phyloP scores from a whole-genome alignment of 768 basidiomycete genomes.

The Lactifluus volemus region DNA sequence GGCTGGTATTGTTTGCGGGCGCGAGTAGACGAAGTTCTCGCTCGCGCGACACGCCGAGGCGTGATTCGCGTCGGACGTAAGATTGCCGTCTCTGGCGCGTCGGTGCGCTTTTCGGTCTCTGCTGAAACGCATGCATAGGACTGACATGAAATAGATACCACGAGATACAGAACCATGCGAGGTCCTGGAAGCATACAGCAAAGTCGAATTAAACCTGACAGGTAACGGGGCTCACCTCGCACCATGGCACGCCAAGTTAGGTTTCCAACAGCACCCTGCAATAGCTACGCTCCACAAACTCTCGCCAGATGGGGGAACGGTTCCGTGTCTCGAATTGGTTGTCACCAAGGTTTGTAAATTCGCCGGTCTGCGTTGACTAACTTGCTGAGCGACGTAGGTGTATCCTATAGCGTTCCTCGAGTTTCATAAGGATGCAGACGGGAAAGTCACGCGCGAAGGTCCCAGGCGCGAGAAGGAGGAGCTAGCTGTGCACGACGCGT shows the following conservation, averaged over 20 bases:
- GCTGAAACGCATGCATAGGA: slow-evolving; percentile 42
- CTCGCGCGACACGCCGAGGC: slow-evolving; percentile 57
- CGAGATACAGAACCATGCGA: slow-evolving; percentile 63
- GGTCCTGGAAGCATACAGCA: slow-evolving; percentile 70
- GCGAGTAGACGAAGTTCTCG: slow-evolving; percentile 62
- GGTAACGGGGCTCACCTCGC: slow-evolving; percentile 86
- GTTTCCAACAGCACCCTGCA: slow-evolving; percentile 58
- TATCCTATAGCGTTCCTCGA: slow-evolving; percentile 80
- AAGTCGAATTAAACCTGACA: slow-evolving; percentile 52
- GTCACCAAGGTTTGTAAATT: slow-evolving; percentile 44
- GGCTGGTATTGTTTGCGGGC: slow-evolving; percentile 92
- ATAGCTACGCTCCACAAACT: slow-evolving; percentile 74
- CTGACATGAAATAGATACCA: slow-evolving; percentile 28
- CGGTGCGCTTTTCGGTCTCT: slow-evolving; percentile 34
- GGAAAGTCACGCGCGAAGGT: slow-evolving; percentile 43
- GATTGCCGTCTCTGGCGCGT: slow-evolving; percentile 69
- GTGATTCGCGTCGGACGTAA: slow-evolving; percentile 73
- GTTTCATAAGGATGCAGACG: slow-evolving; percentile 41
- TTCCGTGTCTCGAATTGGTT: slow-evolving; percentile 66
- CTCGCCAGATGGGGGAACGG: slow-evolving; percentile 69
- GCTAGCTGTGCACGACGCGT: slow-evolving; percentile 43
- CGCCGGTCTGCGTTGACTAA: neutral
- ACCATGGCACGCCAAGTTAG: slow-evolving; percentile 83
- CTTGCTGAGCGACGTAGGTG: slow-evolving; percentile 30
- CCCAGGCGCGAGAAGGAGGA: slow-evolving; percentile 71